Evolutionary conservation across 805 yeast genomes (phyloP).

Genomic region (Ogataea ramenticola): DNA sequence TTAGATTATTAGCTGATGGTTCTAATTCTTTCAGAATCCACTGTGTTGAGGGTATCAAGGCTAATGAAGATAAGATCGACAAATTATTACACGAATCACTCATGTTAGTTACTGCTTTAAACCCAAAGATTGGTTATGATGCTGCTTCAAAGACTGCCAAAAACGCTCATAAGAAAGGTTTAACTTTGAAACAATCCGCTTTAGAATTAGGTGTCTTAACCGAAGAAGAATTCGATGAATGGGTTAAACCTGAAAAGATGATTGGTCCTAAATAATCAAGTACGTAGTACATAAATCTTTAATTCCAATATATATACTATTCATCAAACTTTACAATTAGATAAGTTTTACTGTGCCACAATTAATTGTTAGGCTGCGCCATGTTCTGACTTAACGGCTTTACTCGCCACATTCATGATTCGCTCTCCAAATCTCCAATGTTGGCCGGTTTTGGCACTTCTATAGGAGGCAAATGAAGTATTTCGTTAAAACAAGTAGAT

Average conservation of each 20-base stretch:
- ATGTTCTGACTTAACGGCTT: too few species aligned
- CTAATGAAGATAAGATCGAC: slow-evolving; percentile 81
- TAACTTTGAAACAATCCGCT: slow-evolving; percentile 92
- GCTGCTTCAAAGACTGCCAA: slow-evolving; percentile 96
- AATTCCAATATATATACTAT: neutral
- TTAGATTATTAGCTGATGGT: slow-evolving; percentile 87
- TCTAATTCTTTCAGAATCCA: slow-evolving; percentile 81
- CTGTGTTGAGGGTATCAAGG: slow-evolving; percentile 92
- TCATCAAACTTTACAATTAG: too few species aligned
- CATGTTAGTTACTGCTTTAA: slow-evolving; percentile 97
- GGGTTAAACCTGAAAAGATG: slow-evolving; percentile 98
- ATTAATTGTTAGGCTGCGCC: too few species aligned
- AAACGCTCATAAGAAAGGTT: slow-evolving; percentile 96
- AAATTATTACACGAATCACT: slow-evolving; percentile 88
- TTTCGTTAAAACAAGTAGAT: too few species aligned
- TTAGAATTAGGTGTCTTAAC: slow-evolving; percentile 81
- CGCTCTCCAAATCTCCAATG: too few species aligned
- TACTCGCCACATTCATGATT: too few species aligned
- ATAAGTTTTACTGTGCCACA: too few species aligned
- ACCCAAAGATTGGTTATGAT: slow-evolving; percentile 98
- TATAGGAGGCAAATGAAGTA: too few species aligned
- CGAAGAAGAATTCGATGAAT: slow-evolving; percentile 84
- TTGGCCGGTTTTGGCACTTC: too few species aligned
- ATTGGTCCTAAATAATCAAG: slow-evolving; percentile 67
- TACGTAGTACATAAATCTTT: too few species aligned